Evolutionary conservation across 1,284 basidiomycete species (phyloP).

Genomic region (Exsudoporus floridanus): DNA sequence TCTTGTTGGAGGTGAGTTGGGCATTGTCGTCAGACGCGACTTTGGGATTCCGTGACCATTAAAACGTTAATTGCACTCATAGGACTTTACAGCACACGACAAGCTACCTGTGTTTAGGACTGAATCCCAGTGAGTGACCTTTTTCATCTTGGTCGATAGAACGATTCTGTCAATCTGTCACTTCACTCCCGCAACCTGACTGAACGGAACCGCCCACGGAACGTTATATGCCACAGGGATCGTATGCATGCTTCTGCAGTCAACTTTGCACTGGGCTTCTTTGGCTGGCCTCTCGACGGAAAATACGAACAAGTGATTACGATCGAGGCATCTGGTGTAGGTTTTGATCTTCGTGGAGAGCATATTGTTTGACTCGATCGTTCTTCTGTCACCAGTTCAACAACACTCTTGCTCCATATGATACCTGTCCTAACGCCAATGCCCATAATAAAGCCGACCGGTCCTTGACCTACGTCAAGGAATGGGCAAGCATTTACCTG

Average conservation of each 20-base stretch:
- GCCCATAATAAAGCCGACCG: conserved; percentile 51
- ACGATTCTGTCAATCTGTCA: neutral
- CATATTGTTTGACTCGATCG: neutral
- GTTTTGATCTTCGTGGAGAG: conserved; percentile 16
- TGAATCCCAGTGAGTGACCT: conserved; percentile 67
- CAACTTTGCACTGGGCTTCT: conserved; percentile 87
- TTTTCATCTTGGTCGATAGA: neutral
- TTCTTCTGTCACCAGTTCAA: conserved; percentile 22
- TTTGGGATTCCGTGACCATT: neutral
- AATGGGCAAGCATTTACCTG: conserved; percentile 76
- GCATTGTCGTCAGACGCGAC: neutral
- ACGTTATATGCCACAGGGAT: conserved; percentile 45
- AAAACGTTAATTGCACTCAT: neutral
- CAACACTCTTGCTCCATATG: conserved; percentile 32
- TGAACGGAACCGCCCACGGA: neutral
- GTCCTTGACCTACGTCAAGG: conserved; percentile 51
- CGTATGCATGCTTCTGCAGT: conserved; percentile 81
- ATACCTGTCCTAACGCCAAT: conserved; percentile 55
- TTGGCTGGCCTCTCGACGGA: conserved; percentile 75
- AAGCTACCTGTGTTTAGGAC: conserved; percentile 84
- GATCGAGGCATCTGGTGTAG: conserved; percentile 65
- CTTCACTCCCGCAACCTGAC: neutral
- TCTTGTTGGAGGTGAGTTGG: conserved; percentile 58
- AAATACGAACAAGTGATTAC: conserved; percentile 82
- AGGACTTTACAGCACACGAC: conserved; percentile 75